These are phyloP conservation scores for Amanita fuliginea DNA, from an alignment of 768 basidiomycete genomes.

Conservation along the genomic window DNA sequence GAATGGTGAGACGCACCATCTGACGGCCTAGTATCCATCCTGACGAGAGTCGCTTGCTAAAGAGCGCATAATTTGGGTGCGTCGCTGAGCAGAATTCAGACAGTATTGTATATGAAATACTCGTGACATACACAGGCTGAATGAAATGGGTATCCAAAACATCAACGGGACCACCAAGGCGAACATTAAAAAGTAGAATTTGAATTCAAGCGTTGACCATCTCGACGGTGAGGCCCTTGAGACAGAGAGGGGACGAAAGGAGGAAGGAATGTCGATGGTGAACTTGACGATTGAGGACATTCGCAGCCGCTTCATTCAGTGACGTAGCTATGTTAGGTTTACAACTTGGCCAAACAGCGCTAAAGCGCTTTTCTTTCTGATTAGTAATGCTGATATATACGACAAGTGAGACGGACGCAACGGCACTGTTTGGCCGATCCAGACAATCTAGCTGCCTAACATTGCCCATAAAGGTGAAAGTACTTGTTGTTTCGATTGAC, in stretches of 20 bases:
- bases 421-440: too few species aligned
- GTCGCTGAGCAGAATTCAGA: constrained; percentile 31
- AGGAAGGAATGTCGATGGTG: constrained; percentile 45
- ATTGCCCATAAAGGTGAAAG: too few species aligned
- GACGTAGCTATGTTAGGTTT: too few species aligned
- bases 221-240: constrained; percentile 30
- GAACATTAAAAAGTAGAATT: constrained; percentile 57
- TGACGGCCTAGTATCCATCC: constrained; percentile 80
- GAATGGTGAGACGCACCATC: constrained; percentile 52
- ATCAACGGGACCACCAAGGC: constrained; percentile 58
- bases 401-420: too few species aligned
- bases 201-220: constrained; percentile 80
- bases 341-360: too few species aligned
- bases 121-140: constrained; percentile 60
- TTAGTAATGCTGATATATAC: too few species aligned
- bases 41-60: constrained; percentile 39
- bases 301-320: too few species aligned
- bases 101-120: constrained; percentile 3
- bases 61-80: constrained; percentile 66
- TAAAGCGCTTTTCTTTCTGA: too few species aligned
- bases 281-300: constrained; percentile 21
- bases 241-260: constrained; percentile 18
- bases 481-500: too few species aligned
- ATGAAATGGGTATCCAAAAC: constrained; percentile 59
- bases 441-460: too few species aligned